These are phyloP conservation scores for Trametes sanguinea DNA, from an alignment of 768 basidiomycete species.

Conservation along the genomic window DNA sequence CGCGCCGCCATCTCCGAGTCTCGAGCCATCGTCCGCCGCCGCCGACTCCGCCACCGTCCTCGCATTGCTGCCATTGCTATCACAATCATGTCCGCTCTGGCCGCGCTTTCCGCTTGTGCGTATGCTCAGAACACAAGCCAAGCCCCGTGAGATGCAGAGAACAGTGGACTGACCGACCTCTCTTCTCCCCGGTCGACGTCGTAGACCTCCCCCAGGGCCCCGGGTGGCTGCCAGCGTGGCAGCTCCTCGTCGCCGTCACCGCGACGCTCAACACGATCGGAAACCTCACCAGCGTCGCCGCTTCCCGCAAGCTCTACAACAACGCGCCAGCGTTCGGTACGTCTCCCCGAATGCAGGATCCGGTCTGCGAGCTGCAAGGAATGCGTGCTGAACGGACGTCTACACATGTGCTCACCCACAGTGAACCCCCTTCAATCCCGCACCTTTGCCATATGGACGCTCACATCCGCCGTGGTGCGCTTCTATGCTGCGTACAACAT, in stretches of 20 bases:
- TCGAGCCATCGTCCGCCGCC: not conserved
- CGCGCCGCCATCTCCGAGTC: too few species aligned
- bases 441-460: constrained; percentile 90
- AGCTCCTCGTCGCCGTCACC: constrained; percentile 73
- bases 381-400: not conserved
- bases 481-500: constrained; percentile 91
- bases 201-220: constrained; percentile 62
- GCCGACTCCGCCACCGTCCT: not conserved
- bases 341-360: not conserved
- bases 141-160: not conserved
- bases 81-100: constrained; percentile 12
- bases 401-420: constrained; percentile 33
- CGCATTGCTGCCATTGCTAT: not conserved
- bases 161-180: not conserved
- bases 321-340: constrained; percentile 38
- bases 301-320: constrained; percentile 79
- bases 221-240: constrained; percentile 87
- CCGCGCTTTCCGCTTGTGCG: constrained; percentile 21
- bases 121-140: constrained; percentile 4
- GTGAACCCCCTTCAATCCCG: constrained; percentile 87
- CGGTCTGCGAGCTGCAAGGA: not conserved
- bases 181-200: constrained; percentile 20
- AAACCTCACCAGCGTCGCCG: constrained; percentile 74
- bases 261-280: constrained; percentile 87
- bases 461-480: constrained; percentile 81